Conservation (phyloP, 495 filamentous ascomycete species). For the Hypoxylon perforatum region DNA sequence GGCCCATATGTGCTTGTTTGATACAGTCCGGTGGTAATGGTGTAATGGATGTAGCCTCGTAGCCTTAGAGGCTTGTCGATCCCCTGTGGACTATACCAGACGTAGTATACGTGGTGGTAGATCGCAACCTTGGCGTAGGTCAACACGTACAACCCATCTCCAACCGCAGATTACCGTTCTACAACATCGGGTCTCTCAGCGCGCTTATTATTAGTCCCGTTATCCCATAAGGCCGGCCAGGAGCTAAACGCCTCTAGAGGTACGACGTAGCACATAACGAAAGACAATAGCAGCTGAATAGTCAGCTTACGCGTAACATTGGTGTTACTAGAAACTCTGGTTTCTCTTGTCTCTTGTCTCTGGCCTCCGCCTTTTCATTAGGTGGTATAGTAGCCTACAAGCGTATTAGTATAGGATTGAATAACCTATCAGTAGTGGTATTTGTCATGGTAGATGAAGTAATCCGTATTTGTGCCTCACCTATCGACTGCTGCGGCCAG, state of each 20-base stretch:
- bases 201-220: conserved; percentile 19
- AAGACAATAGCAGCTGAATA: conserved; percentile 1
- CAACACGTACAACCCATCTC: background rate
- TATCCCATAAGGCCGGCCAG: background rate
- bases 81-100: background rate
- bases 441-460: too few relatives aligned
- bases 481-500: too few relatives aligned
- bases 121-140: background rate
- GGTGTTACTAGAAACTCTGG: background rate
- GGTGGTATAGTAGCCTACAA: background rate
- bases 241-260: conserved; percentile 8
- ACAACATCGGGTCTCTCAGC: background rate
- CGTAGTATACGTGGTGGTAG: background rate
- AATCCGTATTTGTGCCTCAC: too few relatives aligned
- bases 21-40: too few relatives aligned
- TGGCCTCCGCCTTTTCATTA: background rate
- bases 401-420: background rate
- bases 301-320: conserved; percentile 31
- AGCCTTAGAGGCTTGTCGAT: too few relatives aligned
- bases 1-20: conserved; percentile 18
- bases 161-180: conserved; percentile 1
- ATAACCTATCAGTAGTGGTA: too few relatives aligned
- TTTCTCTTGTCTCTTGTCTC: background rate
- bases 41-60: too few relatives aligned
- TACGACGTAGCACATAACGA: conserved; percentile 14